Evolutionary conservation across 2,329 filamentous ascomycete species (phyloP), one percentile per base, ranked within the genome.

Genomic region (Talaromyces sp.): DNA sequence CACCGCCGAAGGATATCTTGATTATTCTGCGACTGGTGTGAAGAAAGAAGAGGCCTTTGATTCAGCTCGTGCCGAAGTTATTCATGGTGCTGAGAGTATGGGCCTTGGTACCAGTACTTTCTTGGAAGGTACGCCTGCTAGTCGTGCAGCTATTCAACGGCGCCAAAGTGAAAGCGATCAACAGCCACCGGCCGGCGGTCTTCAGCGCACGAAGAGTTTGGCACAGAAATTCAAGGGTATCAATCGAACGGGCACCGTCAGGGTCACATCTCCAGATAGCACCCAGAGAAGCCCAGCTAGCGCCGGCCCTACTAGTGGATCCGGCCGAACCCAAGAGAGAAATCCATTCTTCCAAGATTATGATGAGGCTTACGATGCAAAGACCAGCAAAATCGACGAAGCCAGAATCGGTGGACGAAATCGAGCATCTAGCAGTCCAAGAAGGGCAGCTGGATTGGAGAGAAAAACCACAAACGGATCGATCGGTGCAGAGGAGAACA

Each of bases 41-140:
- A 73, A 79, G 71, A 73, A 75, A 43, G 69, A 68, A 2, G 74
- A 78, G 31, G 78, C 74, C 22, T 91, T 93, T 72, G 91, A 95
- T 73, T 87, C 92, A 1, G 79, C 84, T 33, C 86, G 87, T 64
- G 84, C 87, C 56, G 88, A 91, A 64, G 85, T 90, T 56, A 85
- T 98, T 14, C 92, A 98, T 70, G 94, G 94, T 19, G 88, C 93
- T 63, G 89, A 96, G 78, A 89, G 87, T 3, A 82, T 91, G 67
- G 95, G 95, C 10, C 81, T 99, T 8, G 95, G 95, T 62, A 97
- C 93, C 1, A 96, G 93, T 39, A 99, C 95, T 2, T 98, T 98
- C 82, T 80, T 99, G 24, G 95, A 99, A 72, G 95, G 95, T 41
- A 90, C 95, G 1, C 94, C 95, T 14, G 95, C 93, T 33, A 90